These are phyloP conservation scores for Shiraia sp. DNA, from an alignment of 2,329 filamentous ascomycete genomes.

Conservation along the genomic window DNA sequence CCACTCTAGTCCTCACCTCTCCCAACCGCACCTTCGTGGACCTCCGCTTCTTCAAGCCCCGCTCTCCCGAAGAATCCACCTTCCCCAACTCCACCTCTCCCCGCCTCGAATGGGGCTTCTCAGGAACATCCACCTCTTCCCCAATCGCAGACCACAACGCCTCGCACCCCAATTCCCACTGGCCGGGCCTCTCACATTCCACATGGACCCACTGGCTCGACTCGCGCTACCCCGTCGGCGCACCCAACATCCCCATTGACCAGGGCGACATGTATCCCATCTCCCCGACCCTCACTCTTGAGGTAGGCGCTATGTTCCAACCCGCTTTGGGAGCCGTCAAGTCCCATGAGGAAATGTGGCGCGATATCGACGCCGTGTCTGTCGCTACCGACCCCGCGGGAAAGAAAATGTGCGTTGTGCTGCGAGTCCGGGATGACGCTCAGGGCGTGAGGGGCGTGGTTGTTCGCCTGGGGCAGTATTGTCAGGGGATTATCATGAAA, in stretches of 20 bases:
- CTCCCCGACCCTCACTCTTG: conserved; percentile 40
- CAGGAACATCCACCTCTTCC: conserved; percentile 52
- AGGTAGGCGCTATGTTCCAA: conserved; percentile 65
- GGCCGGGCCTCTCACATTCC: conserved; percentile 31
- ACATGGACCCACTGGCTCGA: conserved; percentile 66
- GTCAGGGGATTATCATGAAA: conserved; percentile 60
- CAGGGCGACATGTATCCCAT: conserved; percentile 60
- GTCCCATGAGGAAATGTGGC: conserved; percentile 71
- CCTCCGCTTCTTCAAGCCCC: conserved; percentile 55
- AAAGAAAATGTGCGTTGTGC: conserved; percentile 43
- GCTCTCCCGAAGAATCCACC: conserved; percentile 6
- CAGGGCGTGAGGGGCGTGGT: conserved; percentile 54
- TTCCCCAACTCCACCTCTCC: conserved; percentile 29
- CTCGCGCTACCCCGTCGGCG: conserved; percentile 49
- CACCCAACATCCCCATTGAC: conserved; percentile 48
- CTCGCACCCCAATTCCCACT: no score
- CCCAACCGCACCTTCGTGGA: conserved; percentile 63
- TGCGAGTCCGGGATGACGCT: conserved; percentile 44
- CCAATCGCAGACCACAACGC: background rate
- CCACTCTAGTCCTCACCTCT: conserved; percentile 67
- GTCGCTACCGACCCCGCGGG: conserved; percentile 15
- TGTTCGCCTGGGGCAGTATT: conserved; percentile 58
- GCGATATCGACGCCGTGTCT: conserved; percentile 47
- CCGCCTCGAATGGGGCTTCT: conserved; percentile 68
- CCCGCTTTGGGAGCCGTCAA: conserved; percentile 56